A percentile compares a stretch with the other conserved stretches of the same genome.
Evolutionary conservation across 192 early-diverging fungal genomes (phyloP).

Genomic region (Coemansia sp.): DNA sequence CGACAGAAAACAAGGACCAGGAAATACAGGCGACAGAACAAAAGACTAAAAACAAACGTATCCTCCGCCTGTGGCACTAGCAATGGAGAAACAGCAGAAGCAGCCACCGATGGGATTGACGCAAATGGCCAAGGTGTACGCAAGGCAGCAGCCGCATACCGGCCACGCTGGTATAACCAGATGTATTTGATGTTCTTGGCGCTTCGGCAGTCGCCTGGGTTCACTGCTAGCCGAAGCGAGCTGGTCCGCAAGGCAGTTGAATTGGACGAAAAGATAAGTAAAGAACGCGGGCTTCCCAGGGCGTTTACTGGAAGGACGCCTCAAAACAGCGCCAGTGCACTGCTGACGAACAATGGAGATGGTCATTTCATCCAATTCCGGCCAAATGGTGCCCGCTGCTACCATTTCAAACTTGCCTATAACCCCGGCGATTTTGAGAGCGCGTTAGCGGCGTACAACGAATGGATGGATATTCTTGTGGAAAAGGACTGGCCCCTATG

Average conservation of each 20-base stretch:
- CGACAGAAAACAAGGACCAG: constrained; percentile 14
- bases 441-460: constrained; percentile 67
- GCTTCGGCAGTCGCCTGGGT: constrained; percentile 67
- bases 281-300: constrained; percentile 70
- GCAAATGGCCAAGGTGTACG: not conserved
- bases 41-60: constrained; percentile 19
- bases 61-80: not conserved
- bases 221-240: constrained; percentile 70
- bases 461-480: constrained; percentile 73
- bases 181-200: constrained; percentile 84
- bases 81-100: constrained; percentile 1
- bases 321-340: constrained; percentile 73
- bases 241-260: constrained; percentile 75
- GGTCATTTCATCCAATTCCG: constrained; percentile 74
- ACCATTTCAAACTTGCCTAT: constrained; percentile 79
- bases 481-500: constrained; percentile 84
- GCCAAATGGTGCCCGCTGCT: constrained; percentile 65
- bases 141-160: constrained; percentile 5
- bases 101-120: not conserved
- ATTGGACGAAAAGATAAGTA: constrained; percentile 76
- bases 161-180: constrained; percentile 90
- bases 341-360: constrained; percentile 78
- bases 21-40: constrained; percentile 9
- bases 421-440: constrained; percentile 78
- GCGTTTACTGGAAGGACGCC: constrained; percentile 90